Base-by-base conservation (phyloP, 495 filamentous ascomycete species). In the Xylaria grammica region DNA sequence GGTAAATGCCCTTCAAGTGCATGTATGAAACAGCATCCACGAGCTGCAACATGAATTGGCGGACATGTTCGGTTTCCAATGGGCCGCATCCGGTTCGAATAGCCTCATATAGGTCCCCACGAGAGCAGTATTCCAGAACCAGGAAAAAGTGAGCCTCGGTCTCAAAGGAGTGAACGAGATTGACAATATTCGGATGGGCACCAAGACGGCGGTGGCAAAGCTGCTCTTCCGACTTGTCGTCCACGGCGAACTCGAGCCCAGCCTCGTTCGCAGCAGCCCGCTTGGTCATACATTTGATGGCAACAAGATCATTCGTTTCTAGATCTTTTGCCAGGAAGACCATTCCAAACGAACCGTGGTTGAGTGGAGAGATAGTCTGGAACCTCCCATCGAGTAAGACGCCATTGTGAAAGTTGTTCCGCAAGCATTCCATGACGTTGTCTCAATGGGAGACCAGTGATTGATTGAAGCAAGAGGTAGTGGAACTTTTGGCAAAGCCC, bases 321-420 rank as follows among this genome's bases (percentile, higher is more conserved):
- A 81, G 83, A 77, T 99, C 94, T 69, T 81, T 90, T 57, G 95
- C 96, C 77, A 93, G 87, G 78, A 96, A 97, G 67, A 99, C 95
- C 90, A 96, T 93, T 67, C 95, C 95, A 74, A 97, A 99, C 26
- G 95, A 99, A 69, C 95, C 95, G 84, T 97, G 92, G 73, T 99
- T 98, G 80, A 99, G 91, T 42, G 94, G 93, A 70, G 93, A 91
- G 72, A 97, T 81, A 44, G 92, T 94, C 76, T 90, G 85, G 76
- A 95, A 99, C 62, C 96, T 93, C 67, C 90, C 91, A 77, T 90
- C 88, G 76, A 95, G 82, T 61, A 95, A 70, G 72, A 88, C 84
- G 57, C 90, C 91, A 76, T 88, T 79, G 61, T 85, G 79, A 75
- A 95, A 94, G 63, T 82, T 83, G 77, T 90, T 85, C 74, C 86